phyloP scores from a whole-genome alignment of 192 early-diverging fungal species.

The Glomus cerebriforme region DNA sequence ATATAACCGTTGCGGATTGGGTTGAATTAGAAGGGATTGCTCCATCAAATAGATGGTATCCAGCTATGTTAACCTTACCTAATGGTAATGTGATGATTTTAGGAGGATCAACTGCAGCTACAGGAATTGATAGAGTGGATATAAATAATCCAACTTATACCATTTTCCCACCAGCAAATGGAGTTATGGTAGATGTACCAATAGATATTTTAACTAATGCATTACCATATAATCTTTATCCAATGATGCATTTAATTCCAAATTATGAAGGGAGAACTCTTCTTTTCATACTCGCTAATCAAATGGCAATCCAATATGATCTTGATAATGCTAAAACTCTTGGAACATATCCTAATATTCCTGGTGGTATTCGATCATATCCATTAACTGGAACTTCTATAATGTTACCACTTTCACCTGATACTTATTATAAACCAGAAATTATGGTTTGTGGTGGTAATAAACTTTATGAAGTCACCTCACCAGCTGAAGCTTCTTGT shows the following conservation, averaged over 20 bases:
- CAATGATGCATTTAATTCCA: constrained; percentile 43
- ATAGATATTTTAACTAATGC: neutral
- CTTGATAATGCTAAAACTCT: constrained; percentile 28
- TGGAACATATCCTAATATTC: constrained; percentile 46
- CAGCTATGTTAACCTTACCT: constrained; percentile 41
- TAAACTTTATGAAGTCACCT: constrained; percentile 37
- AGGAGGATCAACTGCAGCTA: constrained; percentile 55
- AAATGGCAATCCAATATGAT: constrained; percentile 38
- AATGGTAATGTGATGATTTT: constrained; percentile 54
- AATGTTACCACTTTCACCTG: constrained; percentile 55
- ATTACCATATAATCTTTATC: constrained; percentile 38
- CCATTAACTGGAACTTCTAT: constrained; percentile 57
- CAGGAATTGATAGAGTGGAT: constrained; percentile 42
- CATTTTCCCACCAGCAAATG: constrained; percentile 35
- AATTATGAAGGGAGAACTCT: constrained; percentile 31
- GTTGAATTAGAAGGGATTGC: constrained; percentile 39
- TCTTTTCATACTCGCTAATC: constrained; percentile 45
- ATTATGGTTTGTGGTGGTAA: constrained; percentile 67
- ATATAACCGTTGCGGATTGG: constrained; percentile 34
- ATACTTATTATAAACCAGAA: constrained; percentile 54
- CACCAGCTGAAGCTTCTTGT: constrained; percentile 45
- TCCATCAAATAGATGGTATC: constrained; percentile 54
- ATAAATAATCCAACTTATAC: constrained; percentile 55
- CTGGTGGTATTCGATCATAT: constrained; percentile 50
- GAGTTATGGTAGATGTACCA: constrained; percentile 17